A percentile compares a stretch with the other conserved stretches of the same genome.
Conservation (phyloP, 1,284 basidiomycete genomes). For the Phylloboletellus chloephorus region DNA sequence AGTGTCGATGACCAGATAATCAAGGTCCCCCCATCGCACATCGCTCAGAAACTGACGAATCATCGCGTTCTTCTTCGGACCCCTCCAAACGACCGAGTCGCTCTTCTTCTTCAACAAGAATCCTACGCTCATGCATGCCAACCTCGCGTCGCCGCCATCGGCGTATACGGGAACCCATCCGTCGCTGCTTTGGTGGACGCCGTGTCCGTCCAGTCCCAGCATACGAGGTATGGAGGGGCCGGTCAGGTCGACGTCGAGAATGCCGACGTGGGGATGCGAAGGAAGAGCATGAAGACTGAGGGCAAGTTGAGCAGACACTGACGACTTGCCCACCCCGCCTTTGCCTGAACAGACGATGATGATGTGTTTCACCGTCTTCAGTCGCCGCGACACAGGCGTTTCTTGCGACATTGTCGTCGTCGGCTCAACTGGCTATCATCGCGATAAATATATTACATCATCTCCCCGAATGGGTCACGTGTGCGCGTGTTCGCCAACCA, state of each 20-base stretch:
- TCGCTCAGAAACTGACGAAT: constrained; percentile 96
- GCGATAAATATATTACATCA: too few species aligned
- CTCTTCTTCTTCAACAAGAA: constrained; percentile 88
- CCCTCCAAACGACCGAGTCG: constrained; percentile 96
- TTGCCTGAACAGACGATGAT: constrained; percentile 95
- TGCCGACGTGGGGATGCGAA: constrained; percentile 69
- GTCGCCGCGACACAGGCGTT: constrained; percentile 56
- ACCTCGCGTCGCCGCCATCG: constrained; percentile 60
- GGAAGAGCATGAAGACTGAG: constrained; percentile 74
- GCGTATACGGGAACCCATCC: constrained; percentile 99
- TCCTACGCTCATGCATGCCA: constrained; percentile 96
- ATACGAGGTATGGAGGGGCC: constrained; percentile 97
- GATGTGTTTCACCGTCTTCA: constrained; percentile 76
- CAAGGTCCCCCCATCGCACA: constrained; percentile 94
- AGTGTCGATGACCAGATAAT: constrained; percentile 96
- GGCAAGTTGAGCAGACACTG: constrained; percentile 89
- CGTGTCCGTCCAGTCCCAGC: constrained; percentile 86
- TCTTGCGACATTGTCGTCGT: constrained; percentile 35
- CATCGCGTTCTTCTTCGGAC: constrained; percentile 99
- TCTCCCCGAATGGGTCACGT: too few species aligned
- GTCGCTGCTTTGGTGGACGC: constrained; percentile 87
- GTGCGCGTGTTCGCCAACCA: too few species aligned
- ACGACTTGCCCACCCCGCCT: constrained; percentile 98
- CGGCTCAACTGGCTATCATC: too few species aligned
- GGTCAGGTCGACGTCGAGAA: constrained; percentile 95